These are phyloP conservation scores for Phyllosticta paracitricarpa DNA, from an alignment of 2,329 filamentous ascomycete species.

Conservation along the genomic window DNA sequence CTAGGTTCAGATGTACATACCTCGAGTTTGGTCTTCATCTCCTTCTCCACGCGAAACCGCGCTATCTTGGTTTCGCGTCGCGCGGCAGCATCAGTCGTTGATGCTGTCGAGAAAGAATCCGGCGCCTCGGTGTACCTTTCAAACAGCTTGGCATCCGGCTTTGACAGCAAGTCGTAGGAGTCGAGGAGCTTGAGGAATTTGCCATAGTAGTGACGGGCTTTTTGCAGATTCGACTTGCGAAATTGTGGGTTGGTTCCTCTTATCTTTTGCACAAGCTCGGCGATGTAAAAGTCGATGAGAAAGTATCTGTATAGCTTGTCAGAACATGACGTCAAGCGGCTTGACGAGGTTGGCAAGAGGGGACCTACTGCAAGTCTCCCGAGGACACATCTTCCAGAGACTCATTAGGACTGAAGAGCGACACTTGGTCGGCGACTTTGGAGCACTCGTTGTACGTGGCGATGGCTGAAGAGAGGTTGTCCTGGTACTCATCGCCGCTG, in stretches of 20 bases:
- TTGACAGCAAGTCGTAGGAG: constrained; percentile 62
- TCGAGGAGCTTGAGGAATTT: constrained; percentile 67
- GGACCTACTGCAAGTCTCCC: constrained; percentile 61
- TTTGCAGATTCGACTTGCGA: constrained; percentile 49
- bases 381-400: constrained; percentile 77
- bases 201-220: constrained; percentile 64
- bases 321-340: constrained; percentile 6
- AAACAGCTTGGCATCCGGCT: constrained; percentile 57
- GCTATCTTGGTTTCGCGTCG: constrained; percentile 77
- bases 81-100: constrained; percentile 54
- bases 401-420: constrained; percentile 88
- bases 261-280: constrained; percentile 65
- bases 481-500: constrained; percentile 55
- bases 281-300: constrained; percentile 65
- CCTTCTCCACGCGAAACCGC: constrained; percentile 76
- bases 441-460: constrained; percentile 64
- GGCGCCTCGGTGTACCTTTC: constrained; percentile 64
- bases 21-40: constrained; percentile 73
- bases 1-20: constrained; percentile 29
- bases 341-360: constrained; percentile 14
- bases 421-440: constrained; percentile 56
- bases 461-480: constrained; percentile 58
- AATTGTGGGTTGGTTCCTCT: constrained; percentile 41
- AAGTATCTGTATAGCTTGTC: constrained; percentile 48
- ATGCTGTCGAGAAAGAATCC: constrained; percentile 61